These are phyloP conservation scores for Alternaria longipes DNA, from an alignment of 2,329 filamentous ascomycete genomes.

Conservation along the genomic window DNA sequence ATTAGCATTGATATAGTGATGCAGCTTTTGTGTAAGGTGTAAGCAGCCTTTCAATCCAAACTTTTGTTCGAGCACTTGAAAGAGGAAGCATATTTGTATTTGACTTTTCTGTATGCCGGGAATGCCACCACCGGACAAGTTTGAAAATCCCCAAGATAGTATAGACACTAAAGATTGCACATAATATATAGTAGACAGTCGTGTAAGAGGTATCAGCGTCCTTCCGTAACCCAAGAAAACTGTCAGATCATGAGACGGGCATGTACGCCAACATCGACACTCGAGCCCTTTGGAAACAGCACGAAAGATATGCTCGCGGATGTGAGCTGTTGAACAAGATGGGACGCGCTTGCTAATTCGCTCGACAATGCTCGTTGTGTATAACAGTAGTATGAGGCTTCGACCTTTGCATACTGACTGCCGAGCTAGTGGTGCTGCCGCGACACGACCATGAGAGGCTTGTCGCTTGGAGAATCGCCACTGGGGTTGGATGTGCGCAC, in stretches of 20 bases:
- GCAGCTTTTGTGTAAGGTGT: not conserved
- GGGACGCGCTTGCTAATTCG: conserved; percentile 21
- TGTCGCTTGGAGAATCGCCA: conserved; percentile 6
- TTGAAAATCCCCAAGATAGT: conserved; percentile 22
- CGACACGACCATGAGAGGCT: conserved; percentile 11
- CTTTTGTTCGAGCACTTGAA: not conserved
- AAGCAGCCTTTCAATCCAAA: not conserved
- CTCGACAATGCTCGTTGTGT: conserved; percentile 18
- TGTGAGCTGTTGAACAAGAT: conserved; percentile 10
- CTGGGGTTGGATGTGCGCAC: conserved; percentile 7
- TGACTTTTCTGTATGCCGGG: conserved; percentile 20
- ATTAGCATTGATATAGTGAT: not conserved
- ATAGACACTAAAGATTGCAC: conserved; percentile 37
- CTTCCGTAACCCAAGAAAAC: conserved; percentile 18
- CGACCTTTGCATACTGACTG: conserved; percentile 20
- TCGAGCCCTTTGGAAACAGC: not conserved
- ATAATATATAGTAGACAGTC: conserved; percentile 34
- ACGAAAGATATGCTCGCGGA: conserved; percentile 7
- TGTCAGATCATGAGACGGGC: conserved; percentile 1
- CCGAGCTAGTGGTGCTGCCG: conserved; percentile 10
- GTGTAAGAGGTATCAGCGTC: conserved; percentile 17
- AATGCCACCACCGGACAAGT: conserved; percentile 15
- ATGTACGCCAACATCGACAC: conserved; percentile 7
- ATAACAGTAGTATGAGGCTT: conserved; percentile 20
- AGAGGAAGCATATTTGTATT: conserved; percentile 12